These are phyloP conservation scores for Phytophthora podocarpi DNA, from an alignment of 352 stramenopile species.

Conservation along the genomic window DNA sequence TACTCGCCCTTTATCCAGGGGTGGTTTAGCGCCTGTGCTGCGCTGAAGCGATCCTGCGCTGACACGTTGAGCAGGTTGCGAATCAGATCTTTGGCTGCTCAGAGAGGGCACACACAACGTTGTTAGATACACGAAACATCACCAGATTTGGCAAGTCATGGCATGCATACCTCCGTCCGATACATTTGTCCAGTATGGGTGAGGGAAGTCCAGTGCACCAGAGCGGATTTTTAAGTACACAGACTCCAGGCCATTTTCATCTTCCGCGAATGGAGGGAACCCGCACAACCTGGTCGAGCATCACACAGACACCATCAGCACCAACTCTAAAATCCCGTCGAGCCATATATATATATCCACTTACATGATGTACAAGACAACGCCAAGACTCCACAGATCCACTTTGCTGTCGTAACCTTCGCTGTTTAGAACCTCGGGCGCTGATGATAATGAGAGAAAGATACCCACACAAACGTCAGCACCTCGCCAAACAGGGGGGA, in stretches of 20 bases:
- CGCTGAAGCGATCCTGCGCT: conserved; percentile 74
- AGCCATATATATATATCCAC: conserved; percentile 1
- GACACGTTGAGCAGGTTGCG: conserved; percentile 78
- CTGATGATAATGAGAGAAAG: conserved; percentile 20
- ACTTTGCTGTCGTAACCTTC: conserved; percentile 90
- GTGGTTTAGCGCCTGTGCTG: conserved; percentile 71
- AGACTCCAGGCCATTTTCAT: conserved; percentile 82
- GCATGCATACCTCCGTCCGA: conserved; percentile 62
- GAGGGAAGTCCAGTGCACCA: conserved; percentile 76
- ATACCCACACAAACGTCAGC: conserved; percentile 3
- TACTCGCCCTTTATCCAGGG: conserved; percentile 88
- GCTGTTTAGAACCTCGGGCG: conserved; percentile 83
- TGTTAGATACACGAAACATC: conserved; percentile 9
- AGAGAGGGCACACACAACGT: background rate
- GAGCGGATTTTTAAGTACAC: conserved; percentile 88
- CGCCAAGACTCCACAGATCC: conserved; percentile 84
- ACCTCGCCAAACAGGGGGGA: background rate
- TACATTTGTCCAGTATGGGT: conserved; percentile 88
- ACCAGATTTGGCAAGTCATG: conserved; percentile 2
- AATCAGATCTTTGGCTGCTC: conserved; percentile 81
- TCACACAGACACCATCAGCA: background rate
- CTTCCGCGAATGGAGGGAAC: conserved; percentile 83
- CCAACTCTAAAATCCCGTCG: background rate
- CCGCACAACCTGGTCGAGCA: conserved; percentile 61
- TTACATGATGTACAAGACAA: conserved; percentile 90